Percentiles rank a stretch among this genome's conserved stretches.
Evolutionary conservation across 2,329 filamentous ascomycete species (phyloP).

Genomic region (Aspergillus sp.): DNA sequence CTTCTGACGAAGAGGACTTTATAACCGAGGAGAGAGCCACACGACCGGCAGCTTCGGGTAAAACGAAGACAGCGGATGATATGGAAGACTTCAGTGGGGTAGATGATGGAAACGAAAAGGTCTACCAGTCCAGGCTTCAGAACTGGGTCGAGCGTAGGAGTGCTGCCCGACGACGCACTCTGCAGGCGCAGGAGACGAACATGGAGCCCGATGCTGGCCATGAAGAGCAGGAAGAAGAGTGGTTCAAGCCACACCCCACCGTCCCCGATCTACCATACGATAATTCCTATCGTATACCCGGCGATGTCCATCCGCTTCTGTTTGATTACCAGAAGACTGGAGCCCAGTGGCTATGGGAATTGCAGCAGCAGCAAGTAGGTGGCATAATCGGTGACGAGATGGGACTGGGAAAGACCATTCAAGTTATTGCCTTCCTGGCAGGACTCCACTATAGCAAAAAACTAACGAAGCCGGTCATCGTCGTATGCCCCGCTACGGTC

Average conservation of each 20-base stretch:
- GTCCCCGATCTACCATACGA: conserved; percentile 73
- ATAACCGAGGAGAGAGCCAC: conserved; percentile 30
- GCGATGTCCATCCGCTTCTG: conserved; percentile 86
- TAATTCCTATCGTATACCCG: conserved; percentile 76
- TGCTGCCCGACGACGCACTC: conserved; percentile 55
- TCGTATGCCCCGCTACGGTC: conserved; percentile 91
- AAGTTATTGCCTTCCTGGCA: conserved; percentile 78
- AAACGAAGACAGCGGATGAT: conserved; percentile 34
- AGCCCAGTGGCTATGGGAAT: conserved; percentile 92
- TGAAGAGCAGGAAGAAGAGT: conserved; percentile 55
- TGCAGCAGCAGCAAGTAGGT: conserved; percentile 85
- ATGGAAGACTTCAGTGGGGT: conserved; percentile 62
- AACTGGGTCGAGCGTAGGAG: conserved; percentile 70
- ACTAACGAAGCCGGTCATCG: conserved; percentile 78
- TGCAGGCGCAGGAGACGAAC: conserved; percentile 33
- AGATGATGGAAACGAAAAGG: conserved; percentile 83
- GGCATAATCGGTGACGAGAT: conserved; percentile 98
- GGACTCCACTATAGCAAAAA: conserved; percentile 89
- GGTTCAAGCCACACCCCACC: conserved; percentile 83
- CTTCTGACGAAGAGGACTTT: conserved; percentile 38
- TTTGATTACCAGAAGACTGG: conserved; percentile 98
- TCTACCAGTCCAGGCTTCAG: conserved; percentile 73
- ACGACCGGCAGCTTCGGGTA: conserved; percentile 16
- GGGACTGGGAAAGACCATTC: conserved; percentile 94
- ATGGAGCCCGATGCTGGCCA: conserved; percentile 42